Evolutionary conservation across 2,329 filamentous ascomycete genomes (phyloP).

Genomic region (Trichoderma gracile): DNA sequence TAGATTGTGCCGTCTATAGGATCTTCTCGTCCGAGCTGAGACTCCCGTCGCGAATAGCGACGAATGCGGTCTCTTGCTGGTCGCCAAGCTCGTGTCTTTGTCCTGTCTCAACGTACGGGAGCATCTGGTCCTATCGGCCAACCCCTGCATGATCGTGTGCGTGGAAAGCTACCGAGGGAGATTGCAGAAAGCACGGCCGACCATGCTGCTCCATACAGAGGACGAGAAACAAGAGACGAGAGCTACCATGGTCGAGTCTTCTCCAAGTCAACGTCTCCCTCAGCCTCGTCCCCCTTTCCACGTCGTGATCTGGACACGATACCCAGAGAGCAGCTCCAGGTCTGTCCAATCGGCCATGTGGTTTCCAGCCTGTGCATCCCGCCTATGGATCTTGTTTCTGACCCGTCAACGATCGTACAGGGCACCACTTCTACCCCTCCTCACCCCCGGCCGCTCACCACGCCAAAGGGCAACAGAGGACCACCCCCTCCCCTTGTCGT

Average conservation of each 20-base stretch:
- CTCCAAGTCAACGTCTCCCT: not conserved
- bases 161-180: slow-evolving; percentile 17
- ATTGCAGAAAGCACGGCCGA: not conserved
- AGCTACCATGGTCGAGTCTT: not conserved
- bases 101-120: slow-evolving; percentile 16
- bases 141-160: slow-evolving; percentile 22
- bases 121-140: slow-evolving; percentile 11
- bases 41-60: slow-evolving; percentile 17
- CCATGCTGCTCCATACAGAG: not conserved
- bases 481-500: slow-evolving; percentile 25
- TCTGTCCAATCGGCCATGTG: slow-evolving; percentile 25
- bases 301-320: no score
- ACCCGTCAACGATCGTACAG: slow-evolving; percentile 26
- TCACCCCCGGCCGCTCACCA: slow-evolving; percentile 22
- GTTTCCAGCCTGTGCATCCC: slow-evolving; percentile 24
- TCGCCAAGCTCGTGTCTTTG: not conserved
- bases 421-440: slow-evolving; percentile 23
- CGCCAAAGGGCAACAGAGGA: not conserved
- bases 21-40: slow-evolving; percentile 12
- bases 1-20: not conserved
- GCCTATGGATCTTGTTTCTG: slow-evolving; percentile 27
- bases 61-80: slow-evolving; percentile 12
- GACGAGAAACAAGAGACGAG: not conserved
- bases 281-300: not conserved
- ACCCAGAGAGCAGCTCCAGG: not conserved